Base-by-base conservation (phyloP, 305 asterid genomes). In the Fraxinus angustifolia region DNA sequence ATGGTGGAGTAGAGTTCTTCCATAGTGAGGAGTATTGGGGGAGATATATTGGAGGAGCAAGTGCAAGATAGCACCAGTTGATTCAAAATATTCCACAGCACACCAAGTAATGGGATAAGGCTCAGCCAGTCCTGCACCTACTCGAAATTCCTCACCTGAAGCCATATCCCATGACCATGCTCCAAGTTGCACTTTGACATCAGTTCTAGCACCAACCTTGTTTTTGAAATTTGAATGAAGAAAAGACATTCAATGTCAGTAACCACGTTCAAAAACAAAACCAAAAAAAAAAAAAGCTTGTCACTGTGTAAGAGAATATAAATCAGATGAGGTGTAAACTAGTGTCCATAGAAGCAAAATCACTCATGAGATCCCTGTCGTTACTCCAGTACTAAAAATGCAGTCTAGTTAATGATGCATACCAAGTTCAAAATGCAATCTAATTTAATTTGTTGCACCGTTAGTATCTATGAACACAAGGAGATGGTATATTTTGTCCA, bases 141-240 rank as follows among this genome's bases (percentile, higher is more conserved):
- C 97, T 73, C 96, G 88, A 58, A 83, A 83, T 85, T 91, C 97
- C 83, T 93, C 97, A 26, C 94, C 96, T 70, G 93, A 82, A 83
- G 90, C 88, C 70, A 84, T 82, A 85, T 93, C 97, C 97, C 94
- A 93, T 73, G 93, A 91, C 97, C 97, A 91, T 80, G 94, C 94
- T 80, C 97, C 97, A 45, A 93, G 90, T 53, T 82, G 91, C 78
- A 88, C 94, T 78, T 86, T 82, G 84, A 83, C 83, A 82, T 91
- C 92, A 68, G 88, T 87, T 86, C 82, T 85, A 62, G 84, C 92
- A 58, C 96, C 93, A 30, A 88, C 93, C 96, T 92, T 72, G 77
- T 74, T 83, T 65, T 31, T 73, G 33, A 48, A 88, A 35, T 2
- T 76, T 12, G 21, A 26, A 19, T 42, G 34, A 53, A 8, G 3